phyloP scores from a whole-genome alignment of 495 filamentous ascomycete species.

The Chlorociboria aeruginascens region DNA sequence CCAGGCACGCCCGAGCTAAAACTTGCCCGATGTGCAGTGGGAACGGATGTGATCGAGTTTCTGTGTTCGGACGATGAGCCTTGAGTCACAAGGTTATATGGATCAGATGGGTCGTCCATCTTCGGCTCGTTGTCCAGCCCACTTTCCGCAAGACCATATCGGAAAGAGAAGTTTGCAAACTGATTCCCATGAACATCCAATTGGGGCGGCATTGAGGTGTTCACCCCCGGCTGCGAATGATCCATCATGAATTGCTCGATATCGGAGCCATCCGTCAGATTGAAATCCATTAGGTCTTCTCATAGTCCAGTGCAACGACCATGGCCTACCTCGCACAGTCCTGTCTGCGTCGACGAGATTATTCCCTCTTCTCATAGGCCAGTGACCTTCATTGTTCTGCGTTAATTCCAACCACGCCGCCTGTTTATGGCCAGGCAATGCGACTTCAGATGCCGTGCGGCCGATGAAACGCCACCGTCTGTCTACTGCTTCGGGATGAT shows the following conservation, averaged over 20 bases:
- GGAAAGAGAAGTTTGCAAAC: conserved; percentile 18
- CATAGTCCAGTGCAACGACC: conserved; percentile 1
- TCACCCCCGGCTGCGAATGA: conserved; percentile 1
- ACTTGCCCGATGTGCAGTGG: conserved; percentile 7
- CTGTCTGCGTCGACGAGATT: neutral
- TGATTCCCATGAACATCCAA: conserved; percentile 14
- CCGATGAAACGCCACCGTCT: too few species aligned
- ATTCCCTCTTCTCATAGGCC: too few species aligned
- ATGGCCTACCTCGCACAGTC: conserved; percentile 1
- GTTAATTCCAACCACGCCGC: too few species aligned
- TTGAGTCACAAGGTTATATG: conserved; percentile 9
- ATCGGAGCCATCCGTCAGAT: conserved; percentile 6
- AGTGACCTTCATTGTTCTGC: too few species aligned
- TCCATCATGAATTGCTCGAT: conserved; percentile 20
- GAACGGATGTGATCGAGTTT: conserved; percentile 12
- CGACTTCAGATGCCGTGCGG: too few species aligned
- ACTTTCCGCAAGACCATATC: conserved; percentile 9
- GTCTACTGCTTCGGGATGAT: too few species aligned
- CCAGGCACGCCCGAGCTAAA: conserved; percentile 6
- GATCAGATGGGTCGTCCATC: conserved; percentile 8
- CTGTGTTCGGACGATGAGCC: conserved; percentile 2
- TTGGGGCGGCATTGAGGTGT: conserved; percentile 6
- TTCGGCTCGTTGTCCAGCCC: conserved; percentile 7
- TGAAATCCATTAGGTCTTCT: too few species aligned
- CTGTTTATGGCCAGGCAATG: too few species aligned